Conservation (phyloP, 2,329 filamentous ascomycete genomes). For the Coniella lustricola region DNA sequence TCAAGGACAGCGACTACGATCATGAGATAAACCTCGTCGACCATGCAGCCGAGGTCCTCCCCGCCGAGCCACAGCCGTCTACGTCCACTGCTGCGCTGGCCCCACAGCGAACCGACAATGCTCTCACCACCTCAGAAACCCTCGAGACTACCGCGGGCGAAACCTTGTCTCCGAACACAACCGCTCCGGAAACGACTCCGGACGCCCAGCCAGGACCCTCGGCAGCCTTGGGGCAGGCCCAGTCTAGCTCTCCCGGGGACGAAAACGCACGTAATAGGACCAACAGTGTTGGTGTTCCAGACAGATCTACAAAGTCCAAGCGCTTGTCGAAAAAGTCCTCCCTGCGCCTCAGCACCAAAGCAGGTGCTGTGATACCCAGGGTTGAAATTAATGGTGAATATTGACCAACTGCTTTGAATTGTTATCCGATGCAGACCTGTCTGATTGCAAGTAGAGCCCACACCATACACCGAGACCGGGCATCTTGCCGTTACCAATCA, state of each 20-base stretch:
- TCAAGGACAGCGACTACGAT: constrained; percentile 57
- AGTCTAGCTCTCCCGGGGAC: neutral
- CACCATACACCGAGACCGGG: constrained; percentile 8
- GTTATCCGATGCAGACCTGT: neutral
- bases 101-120: neutral
- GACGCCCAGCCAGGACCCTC: neutral
- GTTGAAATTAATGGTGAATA: constrained; percentile 10
- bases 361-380: neutral
- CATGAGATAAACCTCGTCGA: constrained; percentile 67
- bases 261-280: neutral
- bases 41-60: constrained; percentile 26
- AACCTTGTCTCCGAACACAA: neutral
- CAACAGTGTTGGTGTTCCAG: neutral
- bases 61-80: neutral
- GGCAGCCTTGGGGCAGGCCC: neutral
- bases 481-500: neutral
- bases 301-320: constrained; percentile 2
- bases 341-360: neutral
- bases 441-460: constrained; percentile 10
- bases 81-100: constrained; percentile 4
- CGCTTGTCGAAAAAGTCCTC: neutral
- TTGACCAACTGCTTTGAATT: too few relatives aligned
- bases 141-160: neutral
- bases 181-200: neutral
- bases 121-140: neutral